phyloP scores from a whole-genome alignment of 2,329 filamentous ascomycete species.

The Colletotrichum magnum region DNA sequence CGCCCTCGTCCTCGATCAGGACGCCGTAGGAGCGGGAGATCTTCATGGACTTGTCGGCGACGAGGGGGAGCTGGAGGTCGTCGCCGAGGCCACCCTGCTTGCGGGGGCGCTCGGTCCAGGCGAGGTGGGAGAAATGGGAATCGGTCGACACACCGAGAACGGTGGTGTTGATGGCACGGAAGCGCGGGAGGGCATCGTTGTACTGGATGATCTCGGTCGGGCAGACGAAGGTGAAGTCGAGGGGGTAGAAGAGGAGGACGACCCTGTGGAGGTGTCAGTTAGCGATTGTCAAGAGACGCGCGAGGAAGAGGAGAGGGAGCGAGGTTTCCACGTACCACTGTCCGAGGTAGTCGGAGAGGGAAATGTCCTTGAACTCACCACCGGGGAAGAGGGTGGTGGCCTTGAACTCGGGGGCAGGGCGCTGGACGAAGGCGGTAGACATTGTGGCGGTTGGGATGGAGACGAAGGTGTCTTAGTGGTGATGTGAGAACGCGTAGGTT shows the following conservation, averaged over 20 bases:
- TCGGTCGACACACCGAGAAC: slow-evolving; percentile 75
- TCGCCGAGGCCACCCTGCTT: slow-evolving; percentile 74
- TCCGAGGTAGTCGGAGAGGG: slow-evolving; percentile 60
- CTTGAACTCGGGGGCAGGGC: slow-evolving; percentile 64
- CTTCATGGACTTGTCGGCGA: slow-evolving; percentile 73
- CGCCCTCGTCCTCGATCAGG: slow-evolving; percentile 73
- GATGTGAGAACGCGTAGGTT: slow-evolving; percentile 1
- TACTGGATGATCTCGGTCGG: slow-evolving; percentile 77
- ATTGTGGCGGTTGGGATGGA: slow-evolving; percentile 46
- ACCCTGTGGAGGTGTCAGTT: slow-evolving; percentile 59
- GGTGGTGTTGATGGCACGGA: slow-evolving; percentile 69
- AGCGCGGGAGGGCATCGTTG: slow-evolving; percentile 72
- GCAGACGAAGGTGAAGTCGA: slow-evolving; percentile 79
- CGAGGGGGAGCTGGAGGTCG: slow-evolving; percentile 71
- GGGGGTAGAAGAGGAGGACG: slow-evolving; percentile 76
- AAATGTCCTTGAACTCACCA: slow-evolving; percentile 63
- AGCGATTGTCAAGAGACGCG: slow-evolving; percentile 59
- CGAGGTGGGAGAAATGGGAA: slow-evolving; percentile 69
- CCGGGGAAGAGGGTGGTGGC: slow-evolving; percentile 64
- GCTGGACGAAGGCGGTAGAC: slow-evolving; percentile 63
- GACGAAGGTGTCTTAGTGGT: background rate
- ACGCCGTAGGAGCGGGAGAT: slow-evolving; percentile 75
- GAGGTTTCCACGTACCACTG: slow-evolving; percentile 61
- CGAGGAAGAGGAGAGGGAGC: slow-evolving; percentile 61
- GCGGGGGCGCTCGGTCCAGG: slow-evolving; percentile 71